These are phyloP conservation scores for Geotrichum histeridarum DNA, from an alignment of 1,139 yeast genomes.

Conservation along the genomic window DNA sequence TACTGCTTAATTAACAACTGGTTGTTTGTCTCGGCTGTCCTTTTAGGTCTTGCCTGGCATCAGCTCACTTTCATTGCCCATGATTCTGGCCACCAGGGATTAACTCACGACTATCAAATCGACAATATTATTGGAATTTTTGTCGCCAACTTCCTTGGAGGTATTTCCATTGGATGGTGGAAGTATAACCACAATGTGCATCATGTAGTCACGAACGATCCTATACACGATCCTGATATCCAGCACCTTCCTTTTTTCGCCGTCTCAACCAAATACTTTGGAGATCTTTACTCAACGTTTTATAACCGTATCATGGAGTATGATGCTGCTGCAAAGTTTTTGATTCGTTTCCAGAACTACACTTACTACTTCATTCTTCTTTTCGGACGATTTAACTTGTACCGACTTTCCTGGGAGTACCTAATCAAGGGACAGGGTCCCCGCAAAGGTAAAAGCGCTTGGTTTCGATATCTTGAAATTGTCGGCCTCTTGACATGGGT, in stretches of 20 bases:
- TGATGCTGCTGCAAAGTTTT: conserved; percentile 56
- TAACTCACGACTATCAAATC: conserved; percentile 73
- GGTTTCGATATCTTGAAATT: conserved; percentile 76
- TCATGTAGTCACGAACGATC: conserved; percentile 82
- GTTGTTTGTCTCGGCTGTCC: conserved; percentile 55
- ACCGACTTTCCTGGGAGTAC: conserved; percentile 75
- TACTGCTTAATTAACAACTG: conserved; percentile 42
- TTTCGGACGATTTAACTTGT: conserved; percentile 82
- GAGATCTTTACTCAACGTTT: conserved; percentile 69
- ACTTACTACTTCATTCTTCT: conserved; percentile 72
- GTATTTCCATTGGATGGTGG: conserved; percentile 92
- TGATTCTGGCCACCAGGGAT: conserved; percentile 82
- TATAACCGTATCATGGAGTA: conserved; percentile 63
- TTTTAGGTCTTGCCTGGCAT: conserved; percentile 80
- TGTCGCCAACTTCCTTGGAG: conserved; percentile 79
- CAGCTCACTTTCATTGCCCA: conserved; percentile 84
- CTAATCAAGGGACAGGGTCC: conserved; percentile 72
- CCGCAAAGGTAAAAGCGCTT: conserved; percentile 71
- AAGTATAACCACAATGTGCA: conserved; percentile 88
- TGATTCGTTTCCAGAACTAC: conserved; percentile 63
- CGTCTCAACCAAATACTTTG: conserved; percentile 65
- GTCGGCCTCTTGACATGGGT: conserved; percentile 62
- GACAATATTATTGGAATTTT: conserved; percentile 72
- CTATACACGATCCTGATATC: conserved; percentile 89
- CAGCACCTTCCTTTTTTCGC: conserved; percentile 91